Conservation (phyloP, 169 alveolate genomes). For the Amoebophrya sp. region DNA sequence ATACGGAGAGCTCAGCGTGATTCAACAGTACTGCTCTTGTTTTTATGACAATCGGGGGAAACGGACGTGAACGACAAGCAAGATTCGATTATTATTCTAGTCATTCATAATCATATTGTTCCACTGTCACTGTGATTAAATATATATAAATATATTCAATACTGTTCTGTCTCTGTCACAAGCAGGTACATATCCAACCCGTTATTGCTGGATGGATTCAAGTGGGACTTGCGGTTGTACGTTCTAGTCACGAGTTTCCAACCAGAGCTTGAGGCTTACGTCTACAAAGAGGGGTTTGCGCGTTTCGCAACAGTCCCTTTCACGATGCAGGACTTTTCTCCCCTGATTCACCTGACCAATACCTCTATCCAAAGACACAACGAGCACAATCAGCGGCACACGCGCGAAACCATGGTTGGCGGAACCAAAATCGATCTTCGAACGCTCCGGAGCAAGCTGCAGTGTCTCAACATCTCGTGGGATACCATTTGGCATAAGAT, state of each 20-base stretch:
- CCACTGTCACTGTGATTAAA: too few relatives aligned
- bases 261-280: constrained; percentile 70
- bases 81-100: too few relatives aligned
- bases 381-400: constrained; percentile 29
- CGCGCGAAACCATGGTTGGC: background rate
- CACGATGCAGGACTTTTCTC: constrained; percentile 42
- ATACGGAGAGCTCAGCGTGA: constrained; percentile 66
- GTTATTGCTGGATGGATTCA: constrained; percentile 81
- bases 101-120: too few relatives aligned
- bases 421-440: constrained; percentile 14
- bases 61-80: too few relatives aligned
- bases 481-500: background rate
- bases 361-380: constrained; percentile 12
- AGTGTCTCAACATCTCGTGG: background rate
- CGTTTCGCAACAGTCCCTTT: constrained; percentile 69
- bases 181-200: constrained; percentile 81
- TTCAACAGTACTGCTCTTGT: too few relatives aligned
- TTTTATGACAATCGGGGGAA: too few relatives aligned
- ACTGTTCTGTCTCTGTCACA: too few relatives aligned
- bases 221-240: constrained; percentile 83
- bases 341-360: constrained; percentile 68
- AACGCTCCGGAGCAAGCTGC: background rate
- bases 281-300: constrained; percentile 83
- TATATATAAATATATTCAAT: too few relatives aligned
- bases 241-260: constrained; percentile 71